A percentile compares a stretch with the other conserved stretches of the same genome.
phyloP scores from a whole-genome alignment of 768 basidiomycete genomes.

The Phylloporus sp. region DNA sequence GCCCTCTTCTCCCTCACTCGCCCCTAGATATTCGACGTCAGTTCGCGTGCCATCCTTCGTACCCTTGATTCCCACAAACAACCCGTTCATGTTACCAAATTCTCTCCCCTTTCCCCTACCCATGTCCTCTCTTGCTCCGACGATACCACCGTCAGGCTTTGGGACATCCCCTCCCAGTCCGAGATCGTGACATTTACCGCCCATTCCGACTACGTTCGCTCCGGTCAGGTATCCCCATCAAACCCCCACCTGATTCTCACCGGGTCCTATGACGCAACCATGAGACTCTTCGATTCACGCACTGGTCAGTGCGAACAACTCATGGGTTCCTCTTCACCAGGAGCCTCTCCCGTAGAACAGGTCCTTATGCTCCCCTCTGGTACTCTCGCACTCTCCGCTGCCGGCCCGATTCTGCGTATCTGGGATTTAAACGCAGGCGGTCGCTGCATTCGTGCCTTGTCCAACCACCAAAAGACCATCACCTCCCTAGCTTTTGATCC shows the following conservation, averaged over 20 bases:
- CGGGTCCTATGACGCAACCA: slow-evolving; percentile 92
- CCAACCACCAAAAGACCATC: slow-evolving; percentile 98
- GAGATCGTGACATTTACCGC: slow-evolving; percentile 73
- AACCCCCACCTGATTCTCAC: slow-evolving; percentile 85
- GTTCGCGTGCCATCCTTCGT: slow-evolving; percentile 88
- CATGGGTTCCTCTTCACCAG: slow-evolving; percentile 48
- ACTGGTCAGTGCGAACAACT: slow-evolving; percentile 82
- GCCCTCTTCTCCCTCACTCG: background rate
- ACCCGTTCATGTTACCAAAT: slow-evolving; percentile 92
- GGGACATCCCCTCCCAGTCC: slow-evolving; percentile 91
- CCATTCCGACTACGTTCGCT: slow-evolving; percentile 95
- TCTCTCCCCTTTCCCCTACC: slow-evolving; percentile 76
- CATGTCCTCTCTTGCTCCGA: slow-evolving; percentile 94
- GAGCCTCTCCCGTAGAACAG: slow-evolving; percentile 73
- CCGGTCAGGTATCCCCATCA: slow-evolving; percentile 80
- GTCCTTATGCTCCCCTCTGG: slow-evolving; percentile 91
- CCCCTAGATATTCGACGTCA: slow-evolving; percentile 72
- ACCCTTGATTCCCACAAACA: slow-evolving; percentile 93
- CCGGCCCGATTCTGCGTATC: slow-evolving; percentile 88
- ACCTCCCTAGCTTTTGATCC: slow-evolving; percentile 83
- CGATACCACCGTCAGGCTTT: slow-evolving; percentile 89
- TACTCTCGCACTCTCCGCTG: slow-evolving; percentile 77
- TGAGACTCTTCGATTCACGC: slow-evolving; percentile 82
- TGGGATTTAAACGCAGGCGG: slow-evolving; percentile 96
- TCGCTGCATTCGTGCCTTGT: slow-evolving; percentile 83